These are phyloP conservation scores for Trapa incisa DNA, from an alignment of 345 rosid species.

Conservation along the genomic window DNA sequence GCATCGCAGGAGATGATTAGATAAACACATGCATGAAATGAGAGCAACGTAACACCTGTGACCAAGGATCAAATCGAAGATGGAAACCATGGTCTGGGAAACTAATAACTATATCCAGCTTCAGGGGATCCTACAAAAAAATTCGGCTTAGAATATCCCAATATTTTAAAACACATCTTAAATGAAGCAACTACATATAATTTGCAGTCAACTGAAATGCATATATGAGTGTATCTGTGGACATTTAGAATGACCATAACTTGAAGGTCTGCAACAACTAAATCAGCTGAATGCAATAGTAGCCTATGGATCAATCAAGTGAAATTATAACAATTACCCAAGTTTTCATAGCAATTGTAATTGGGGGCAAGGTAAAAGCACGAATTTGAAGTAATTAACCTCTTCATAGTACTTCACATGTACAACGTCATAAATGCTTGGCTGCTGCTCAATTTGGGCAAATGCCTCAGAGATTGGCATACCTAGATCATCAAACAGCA, in stretches of 20 bases:
- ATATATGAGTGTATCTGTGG: neutral
- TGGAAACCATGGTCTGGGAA: slow-evolving; percentile 98
- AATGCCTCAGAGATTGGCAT: slow-evolving; percentile 95
- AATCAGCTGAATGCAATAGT: neutral
- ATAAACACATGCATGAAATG: neutral
- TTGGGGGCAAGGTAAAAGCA: neutral
- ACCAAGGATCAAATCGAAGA: slow-evolving; percentile 94
- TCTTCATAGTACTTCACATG: slow-evolving; percentile 86
- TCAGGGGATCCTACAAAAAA: slow-evolving; percentile 67
- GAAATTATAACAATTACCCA: neutral
- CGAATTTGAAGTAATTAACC: slow-evolving; percentile 27
- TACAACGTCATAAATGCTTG: slow-evolving; percentile 86
- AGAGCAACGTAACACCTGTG: slow-evolving; percentile 45
- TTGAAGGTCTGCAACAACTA: neutral
- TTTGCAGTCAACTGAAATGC: neutral
- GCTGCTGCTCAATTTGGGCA: slow-evolving; percentile 85
- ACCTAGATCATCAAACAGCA: slow-evolving; percentile 28
- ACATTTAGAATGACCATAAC: neutral
- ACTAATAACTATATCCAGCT: slow-evolving; percentile 81
- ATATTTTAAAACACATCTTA: neutral
- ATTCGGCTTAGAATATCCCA: neutral
- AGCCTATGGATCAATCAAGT: neutral
- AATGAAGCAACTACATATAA: neutral
- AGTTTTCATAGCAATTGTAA: neutral
- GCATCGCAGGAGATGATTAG: neutral